A percentile compares a stretch with the other conserved stretches of the same genome.
These are phyloP conservation scores for Ramaria sp. DNA, from an alignment of 768 basidiomycete species.

Conservation along the genomic window DNA sequence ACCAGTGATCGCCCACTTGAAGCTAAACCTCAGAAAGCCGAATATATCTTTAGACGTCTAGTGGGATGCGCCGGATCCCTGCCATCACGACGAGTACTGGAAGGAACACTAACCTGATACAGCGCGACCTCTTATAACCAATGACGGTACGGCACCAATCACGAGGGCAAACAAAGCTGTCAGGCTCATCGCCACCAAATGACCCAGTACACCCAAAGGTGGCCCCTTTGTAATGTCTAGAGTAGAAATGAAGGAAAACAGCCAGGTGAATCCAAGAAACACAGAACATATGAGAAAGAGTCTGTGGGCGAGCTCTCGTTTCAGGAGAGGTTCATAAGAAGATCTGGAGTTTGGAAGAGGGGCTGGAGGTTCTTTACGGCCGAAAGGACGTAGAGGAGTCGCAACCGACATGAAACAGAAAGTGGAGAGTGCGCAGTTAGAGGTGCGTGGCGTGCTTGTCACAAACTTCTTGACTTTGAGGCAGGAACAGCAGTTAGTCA, in stretches of 20 bases:
- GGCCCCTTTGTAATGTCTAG: slow-evolving; percentile 25
- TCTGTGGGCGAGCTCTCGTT: slow-evolving; percentile 48
- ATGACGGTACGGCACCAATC: slow-evolving; percentile 41
- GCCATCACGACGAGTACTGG: background rate
- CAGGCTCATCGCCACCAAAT: slow-evolving; percentile 27
- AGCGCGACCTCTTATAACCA: slow-evolving; percentile 46
- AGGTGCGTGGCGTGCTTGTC: too few species aligned
- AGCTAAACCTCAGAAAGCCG: background rate
- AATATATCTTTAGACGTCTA: background rate
- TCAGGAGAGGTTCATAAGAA: slow-evolving; percentile 55
- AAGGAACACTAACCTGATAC: slow-evolving; percentile 40
- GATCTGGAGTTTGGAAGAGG: slow-evolving; percentile 3
- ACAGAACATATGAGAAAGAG: slow-evolving; percentile 44
- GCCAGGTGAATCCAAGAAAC: slow-evolving; percentile 25
- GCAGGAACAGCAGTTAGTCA: too few species aligned
- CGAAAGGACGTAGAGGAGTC: slow-evolving; percentile 6
- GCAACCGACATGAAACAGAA: background rate
- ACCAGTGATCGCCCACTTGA: too few species aligned
- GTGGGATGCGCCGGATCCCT: background rate
- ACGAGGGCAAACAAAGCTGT: slow-evolving; percentile 36
- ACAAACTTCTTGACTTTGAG: too few species aligned
- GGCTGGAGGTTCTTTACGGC: slow-evolving; percentile 4
- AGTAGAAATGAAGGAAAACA: slow-evolving; percentile 33
- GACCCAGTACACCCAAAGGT: slow-evolving; percentile 19
- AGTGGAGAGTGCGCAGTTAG: too few species aligned